Base-by-base conservation (phyloP, 129 eudicot species). In the Erigeron canadensis region DNA sequence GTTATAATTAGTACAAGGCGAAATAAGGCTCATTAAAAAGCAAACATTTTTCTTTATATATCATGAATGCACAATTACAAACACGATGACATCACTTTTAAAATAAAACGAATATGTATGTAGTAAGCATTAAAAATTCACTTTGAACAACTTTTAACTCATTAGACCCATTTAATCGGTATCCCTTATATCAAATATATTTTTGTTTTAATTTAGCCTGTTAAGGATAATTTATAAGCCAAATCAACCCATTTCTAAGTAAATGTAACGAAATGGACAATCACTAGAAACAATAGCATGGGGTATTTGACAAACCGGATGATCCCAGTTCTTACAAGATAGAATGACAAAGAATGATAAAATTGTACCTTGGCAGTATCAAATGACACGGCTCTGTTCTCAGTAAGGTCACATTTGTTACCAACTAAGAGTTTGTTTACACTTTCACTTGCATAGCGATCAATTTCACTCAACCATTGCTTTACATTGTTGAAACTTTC, bases 401-500 rank as follows among this genome's bases (percentile, higher is more conserved):
- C 91, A 3, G 73, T 56, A 68, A 90, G 88, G 58, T 90, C 96
- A 56, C 84, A 82, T 76, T 90, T 90, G 80, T 90, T 87, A 69
- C 97, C 97, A 64, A 90, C 97, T 12, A 90, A 81, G 79, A 90
- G 89, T 79, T 90, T 90, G 95, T 87, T 87, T 5, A 90, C 97
- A 73, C 72, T 85, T 65, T 85, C 96, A 77, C 85, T 87, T 16
- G 96, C 96, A 84, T 86, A 89, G 6, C 90, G 92, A 71, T 86
- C 96, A 67, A 89, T 89, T 82, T 89, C 96, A 67, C 81, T 89
- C 79, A 89, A 69, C 96, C 96, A 89, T 75, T 86, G 92, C 83
- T 86, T 89, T 60, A 89, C 96, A 76, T 89, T 89, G 72, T 89
- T 89, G 77, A 89, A 89, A 71, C 96, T 89, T 75, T 89, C 96